These are phyloP conservation scores for Beauveria scarabaeidicola DNA, from an alignment of 2,329 filamentous ascomycete genomes.

Conservation along the genomic window DNA sequence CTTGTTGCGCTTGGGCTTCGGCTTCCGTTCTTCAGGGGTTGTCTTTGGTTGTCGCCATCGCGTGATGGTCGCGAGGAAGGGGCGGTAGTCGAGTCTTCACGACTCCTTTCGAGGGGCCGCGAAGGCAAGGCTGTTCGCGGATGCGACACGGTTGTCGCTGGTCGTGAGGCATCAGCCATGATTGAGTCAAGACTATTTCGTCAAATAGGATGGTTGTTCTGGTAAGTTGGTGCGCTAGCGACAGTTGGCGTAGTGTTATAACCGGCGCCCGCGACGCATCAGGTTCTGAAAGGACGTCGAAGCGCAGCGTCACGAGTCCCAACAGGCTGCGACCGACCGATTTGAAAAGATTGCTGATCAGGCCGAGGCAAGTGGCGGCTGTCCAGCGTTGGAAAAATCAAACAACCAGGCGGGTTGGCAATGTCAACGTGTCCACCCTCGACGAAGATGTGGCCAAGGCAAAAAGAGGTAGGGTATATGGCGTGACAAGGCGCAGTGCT, in stretches of 20 bases:
- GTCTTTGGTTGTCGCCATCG: conserved; percentile 17
- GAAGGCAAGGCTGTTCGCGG: conserved; percentile 30
- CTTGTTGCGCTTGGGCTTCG: conserved; percentile 20
- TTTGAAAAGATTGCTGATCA: not conserved
- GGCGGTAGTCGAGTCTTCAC: conserved; percentile 14
- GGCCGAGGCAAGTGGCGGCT: not conserved
- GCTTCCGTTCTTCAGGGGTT: conserved; percentile 17
- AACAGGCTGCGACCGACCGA: not conserved
- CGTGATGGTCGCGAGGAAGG: conserved; percentile 17
- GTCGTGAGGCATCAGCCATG: conserved; percentile 25
- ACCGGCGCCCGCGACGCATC: not conserved
- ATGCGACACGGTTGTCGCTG: conserved; percentile 19
- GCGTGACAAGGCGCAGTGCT: conserved; percentile 4
- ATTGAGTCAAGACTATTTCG: not conserved
- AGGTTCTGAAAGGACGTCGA: not conserved
- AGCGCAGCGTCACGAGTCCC: not conserved
- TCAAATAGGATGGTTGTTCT: not conserved
- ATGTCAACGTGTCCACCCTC: not conserved
- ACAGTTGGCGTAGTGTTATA: conserved; percentile 7
- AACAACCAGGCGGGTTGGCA: not conserved
- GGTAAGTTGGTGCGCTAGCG: not conserved
- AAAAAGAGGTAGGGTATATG: not conserved
- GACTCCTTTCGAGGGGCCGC: conserved; percentile 26
- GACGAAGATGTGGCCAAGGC: not conserved
- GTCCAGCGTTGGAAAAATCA: conserved; percentile 4